Conservation (phyloP, 495 filamentous ascomycete species). For the Thozetella sp. region DNA sequence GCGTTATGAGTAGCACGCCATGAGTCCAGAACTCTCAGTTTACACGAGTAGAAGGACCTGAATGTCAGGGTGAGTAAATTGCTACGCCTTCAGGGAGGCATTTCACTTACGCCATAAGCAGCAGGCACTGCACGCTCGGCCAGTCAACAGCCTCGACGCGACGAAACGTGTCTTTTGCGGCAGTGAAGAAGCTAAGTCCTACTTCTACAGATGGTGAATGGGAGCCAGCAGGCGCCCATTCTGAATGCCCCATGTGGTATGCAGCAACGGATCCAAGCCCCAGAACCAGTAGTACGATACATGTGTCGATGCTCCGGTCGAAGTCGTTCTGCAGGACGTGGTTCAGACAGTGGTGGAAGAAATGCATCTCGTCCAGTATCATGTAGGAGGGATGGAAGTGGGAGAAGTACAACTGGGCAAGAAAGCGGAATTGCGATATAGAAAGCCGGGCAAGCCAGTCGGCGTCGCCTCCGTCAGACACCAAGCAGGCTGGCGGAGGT, state of each 20-base stretch:
- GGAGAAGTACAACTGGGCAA: not conserved
- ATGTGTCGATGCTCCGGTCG: not conserved
- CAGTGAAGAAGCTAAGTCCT: not conserved
- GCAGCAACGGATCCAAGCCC: not conserved
- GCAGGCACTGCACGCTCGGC: conserved; percentile 1
- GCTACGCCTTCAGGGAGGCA: not conserved
- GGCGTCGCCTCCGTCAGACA: not conserved
- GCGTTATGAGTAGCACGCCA: not conserved
- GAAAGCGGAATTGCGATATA: not conserved
- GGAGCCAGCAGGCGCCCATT: not conserved
- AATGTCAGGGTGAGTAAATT: not conserved
- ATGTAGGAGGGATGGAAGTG: not conserved
- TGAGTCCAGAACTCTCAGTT: not conserved
- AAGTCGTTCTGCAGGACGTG: not conserved
- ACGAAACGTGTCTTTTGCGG: not conserved
- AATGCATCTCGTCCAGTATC: not conserved
- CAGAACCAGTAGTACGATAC: not conserved
- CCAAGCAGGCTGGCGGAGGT: not conserved
- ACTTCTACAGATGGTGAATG: too few species aligned
- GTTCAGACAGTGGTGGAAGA: not conserved
- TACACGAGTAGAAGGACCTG: not conserved
- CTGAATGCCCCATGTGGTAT: not conserved
- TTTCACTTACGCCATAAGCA: not conserved
- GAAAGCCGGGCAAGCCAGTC: not conserved
- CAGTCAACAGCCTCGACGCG: not conserved